These are phyloP conservation scores for Amphirosellinia nigrospora DNA, from an alignment of 495 filamentous ascomycete species.

Conservation along the genomic window DNA sequence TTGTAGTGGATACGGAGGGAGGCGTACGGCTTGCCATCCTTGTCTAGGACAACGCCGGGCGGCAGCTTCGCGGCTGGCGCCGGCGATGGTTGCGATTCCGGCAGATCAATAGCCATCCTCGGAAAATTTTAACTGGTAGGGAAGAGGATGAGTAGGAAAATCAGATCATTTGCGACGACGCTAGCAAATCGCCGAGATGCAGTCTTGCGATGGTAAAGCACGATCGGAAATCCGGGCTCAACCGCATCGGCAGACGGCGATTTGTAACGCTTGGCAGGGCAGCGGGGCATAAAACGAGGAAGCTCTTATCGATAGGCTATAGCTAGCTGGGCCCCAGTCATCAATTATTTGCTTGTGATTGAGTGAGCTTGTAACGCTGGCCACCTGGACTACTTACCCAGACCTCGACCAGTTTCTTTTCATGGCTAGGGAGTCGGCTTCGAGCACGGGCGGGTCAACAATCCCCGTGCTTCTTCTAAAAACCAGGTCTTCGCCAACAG, in stretches of 20 bases:
- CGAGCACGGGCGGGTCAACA: conserved; percentile 29
- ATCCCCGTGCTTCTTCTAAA: conserved; percentile 83
- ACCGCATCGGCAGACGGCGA: conserved; percentile 36
- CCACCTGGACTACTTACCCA: too few species aligned
- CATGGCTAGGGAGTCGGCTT: conserved; percentile 13
- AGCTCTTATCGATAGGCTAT: conserved; percentile 44
- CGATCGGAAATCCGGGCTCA: conserved; percentile 31
- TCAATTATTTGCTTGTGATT: neutral
- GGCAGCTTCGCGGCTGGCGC: conserved; percentile 54
- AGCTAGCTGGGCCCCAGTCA: too few species aligned
- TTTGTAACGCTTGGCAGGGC: conserved; percentile 34
- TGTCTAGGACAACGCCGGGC: conserved; percentile 84
- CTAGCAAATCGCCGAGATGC: conserved; percentile 29
- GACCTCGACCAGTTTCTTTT: too few species aligned
- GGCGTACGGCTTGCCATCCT: conserved; percentile 90
- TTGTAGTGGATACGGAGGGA: neutral
- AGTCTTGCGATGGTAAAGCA: conserved; percentile 20
- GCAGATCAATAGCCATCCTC: conserved; percentile 44
- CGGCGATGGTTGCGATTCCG: conserved; percentile 33
- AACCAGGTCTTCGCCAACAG: conserved; percentile 77
- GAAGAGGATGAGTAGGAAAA: conserved; percentile 22
- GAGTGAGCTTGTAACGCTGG: neutral
- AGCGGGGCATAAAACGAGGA: conserved; percentile 6
- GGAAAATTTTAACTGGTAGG: neutral
- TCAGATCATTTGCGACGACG: conserved; percentile 30